These are phyloP conservation scores for Globomyces pollinis-pini DNA, from an alignment of 192 early-diverging fungal genomes.

Conservation along the genomic window DNA sequence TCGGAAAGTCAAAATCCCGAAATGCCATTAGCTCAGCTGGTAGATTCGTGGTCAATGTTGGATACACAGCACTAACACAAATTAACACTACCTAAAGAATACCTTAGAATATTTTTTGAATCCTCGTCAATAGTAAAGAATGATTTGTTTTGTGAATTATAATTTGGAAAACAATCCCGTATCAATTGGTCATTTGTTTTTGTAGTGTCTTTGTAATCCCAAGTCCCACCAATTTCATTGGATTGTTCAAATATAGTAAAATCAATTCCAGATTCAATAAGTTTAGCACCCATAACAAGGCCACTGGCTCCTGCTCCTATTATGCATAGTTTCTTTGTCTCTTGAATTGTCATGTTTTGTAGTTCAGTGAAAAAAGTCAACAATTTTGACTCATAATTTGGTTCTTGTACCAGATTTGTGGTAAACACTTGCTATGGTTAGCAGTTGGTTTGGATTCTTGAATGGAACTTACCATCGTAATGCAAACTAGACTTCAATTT, in stretches of 20 bases:
- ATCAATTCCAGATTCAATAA: not conserved
- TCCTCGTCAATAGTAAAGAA: not conserved
- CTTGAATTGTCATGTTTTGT: not conserved
- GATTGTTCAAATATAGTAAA: not conserved
- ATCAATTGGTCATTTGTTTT: not conserved
- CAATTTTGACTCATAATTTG: not conserved
- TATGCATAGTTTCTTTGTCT: not conserved
- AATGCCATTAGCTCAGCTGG: slow-evolving; percentile 4
- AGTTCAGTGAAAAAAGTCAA: not conserved
- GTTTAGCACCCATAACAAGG: not conserved
- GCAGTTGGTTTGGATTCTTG: not conserved
- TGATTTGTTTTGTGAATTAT: not conserved
- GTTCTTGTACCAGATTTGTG: no score
- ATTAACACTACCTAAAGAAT: no score
- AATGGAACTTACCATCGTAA: slow-evolving; percentile 5
- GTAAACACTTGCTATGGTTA: not conserved
- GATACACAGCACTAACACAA: slow-evolving; percentile 4
- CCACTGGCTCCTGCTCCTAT: slow-evolving; percentile 7
- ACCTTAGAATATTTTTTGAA: not conserved
- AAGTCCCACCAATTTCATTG: not conserved
- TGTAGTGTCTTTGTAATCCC: not conserved
- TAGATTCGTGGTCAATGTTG: not conserved
- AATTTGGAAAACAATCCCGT: not conserved
- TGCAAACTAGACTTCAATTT: slow-evolving; percentile 21
- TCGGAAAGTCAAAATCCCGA: not conserved